These are phyloP conservation scores for Gaeumannomyces sp. DNA, from an alignment of 2,329 filamentous ascomycete species.

Conservation along the genomic window DNA sequence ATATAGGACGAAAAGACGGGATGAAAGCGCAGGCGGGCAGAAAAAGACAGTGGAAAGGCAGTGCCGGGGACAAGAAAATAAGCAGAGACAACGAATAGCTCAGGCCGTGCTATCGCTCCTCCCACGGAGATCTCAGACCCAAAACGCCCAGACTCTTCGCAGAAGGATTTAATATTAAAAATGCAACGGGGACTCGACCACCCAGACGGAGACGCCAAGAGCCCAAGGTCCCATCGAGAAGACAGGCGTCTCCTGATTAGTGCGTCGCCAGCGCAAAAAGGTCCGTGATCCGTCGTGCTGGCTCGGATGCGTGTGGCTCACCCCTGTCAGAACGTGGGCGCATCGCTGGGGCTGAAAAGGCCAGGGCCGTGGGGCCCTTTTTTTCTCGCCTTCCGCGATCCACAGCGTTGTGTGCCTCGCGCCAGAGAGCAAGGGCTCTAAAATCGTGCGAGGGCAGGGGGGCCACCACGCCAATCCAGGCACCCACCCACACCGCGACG, in stretches of 20 bases:
- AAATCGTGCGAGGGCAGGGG: not conserved
- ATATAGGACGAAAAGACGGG: not conserved
- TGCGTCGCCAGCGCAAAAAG: not conserved
- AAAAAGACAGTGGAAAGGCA: not conserved
- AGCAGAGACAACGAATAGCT: not conserved
- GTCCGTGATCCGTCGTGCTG: not conserved
- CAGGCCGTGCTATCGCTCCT: not conserved
- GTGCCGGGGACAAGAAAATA: not conserved
- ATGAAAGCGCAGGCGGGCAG: not conserved
- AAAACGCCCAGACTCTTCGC: not conserved
- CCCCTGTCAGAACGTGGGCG: not conserved
- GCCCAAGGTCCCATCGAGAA: not conserved
- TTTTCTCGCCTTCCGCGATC: not conserved
- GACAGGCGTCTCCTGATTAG: conserved; percentile 1
- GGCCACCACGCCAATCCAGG: not conserved
- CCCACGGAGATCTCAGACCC: not conserved
- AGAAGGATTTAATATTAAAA: not conserved
- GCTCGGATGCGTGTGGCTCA: not conserved
- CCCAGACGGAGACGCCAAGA: not conserved
- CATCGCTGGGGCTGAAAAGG: not conserved
- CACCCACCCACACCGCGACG: not conserved
- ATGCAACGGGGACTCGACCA: not conserved
- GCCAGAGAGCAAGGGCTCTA: not conserved
- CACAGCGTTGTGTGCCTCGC: not conserved
- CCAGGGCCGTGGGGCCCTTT: not conserved